These are phyloP conservation scores for Pseudophaeomoniella oleicola DNA, from an alignment of 2,329 filamentous ascomycete species.

Conservation along the genomic window DNA sequence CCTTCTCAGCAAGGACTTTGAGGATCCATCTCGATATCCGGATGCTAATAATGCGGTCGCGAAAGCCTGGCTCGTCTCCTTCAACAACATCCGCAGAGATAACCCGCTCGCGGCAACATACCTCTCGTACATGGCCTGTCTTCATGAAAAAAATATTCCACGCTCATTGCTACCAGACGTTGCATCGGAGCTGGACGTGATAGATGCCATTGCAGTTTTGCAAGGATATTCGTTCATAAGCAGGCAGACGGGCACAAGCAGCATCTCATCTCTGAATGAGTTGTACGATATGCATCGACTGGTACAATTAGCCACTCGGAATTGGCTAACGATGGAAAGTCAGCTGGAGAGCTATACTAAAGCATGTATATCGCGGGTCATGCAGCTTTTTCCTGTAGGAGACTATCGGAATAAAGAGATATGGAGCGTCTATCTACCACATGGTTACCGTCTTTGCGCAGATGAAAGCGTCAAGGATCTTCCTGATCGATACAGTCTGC, in stretches of 20 bases:
- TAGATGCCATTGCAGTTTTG: constrained; percentile 16
- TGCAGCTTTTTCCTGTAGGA: background rate
- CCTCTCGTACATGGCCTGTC: constrained; percentile 19
- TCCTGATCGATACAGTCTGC: constrained; percentile 3
- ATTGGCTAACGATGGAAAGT: constrained; percentile 14
- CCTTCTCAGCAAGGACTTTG: constrained; percentile 9
- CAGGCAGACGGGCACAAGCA: constrained; percentile 7
- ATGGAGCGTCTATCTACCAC: background rate
- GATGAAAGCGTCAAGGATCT: constrained; percentile 2
- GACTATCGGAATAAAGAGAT: background rate
- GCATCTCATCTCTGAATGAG: constrained; percentile 1
- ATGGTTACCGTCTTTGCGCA: constrained; percentile 1
- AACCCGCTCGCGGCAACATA: constrained; percentile 17
- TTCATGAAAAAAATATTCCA: constrained; percentile 17
- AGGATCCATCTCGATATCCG: constrained; percentile 12
- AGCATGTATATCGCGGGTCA: background rate
- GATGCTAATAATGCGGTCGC: constrained; percentile 17
- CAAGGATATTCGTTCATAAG: constrained; percentile 17
- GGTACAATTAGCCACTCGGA: constrained; percentile 18
- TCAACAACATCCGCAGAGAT: constrained; percentile 13
- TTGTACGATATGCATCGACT: constrained; percentile 16
- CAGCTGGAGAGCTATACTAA: constrained; percentile 5
- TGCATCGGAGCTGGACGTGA: constrained; percentile 8
- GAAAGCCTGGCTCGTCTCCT: constrained; percentile 20
- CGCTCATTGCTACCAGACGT: constrained; percentile 14